These are phyloP conservation scores for Hydrangea macrophylla DNA, from an alignment of 148 eudicot genomes.

Conservation along the genomic window DNA sequence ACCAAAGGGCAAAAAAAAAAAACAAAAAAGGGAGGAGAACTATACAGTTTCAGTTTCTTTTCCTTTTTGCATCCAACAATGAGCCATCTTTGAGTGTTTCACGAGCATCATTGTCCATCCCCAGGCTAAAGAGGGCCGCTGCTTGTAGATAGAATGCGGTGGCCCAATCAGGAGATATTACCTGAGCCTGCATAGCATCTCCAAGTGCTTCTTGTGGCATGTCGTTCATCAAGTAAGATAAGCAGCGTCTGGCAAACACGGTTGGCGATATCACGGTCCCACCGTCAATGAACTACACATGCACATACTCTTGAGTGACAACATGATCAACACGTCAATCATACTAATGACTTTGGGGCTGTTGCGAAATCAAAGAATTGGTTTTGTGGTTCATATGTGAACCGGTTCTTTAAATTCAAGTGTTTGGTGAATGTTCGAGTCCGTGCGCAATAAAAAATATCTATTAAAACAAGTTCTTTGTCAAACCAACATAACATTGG, in stretches of 20 bases:
- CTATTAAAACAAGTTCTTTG: too few relatives aligned
- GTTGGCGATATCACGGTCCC: slow-evolving; percentile 68
- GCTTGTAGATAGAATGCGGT: slow-evolving; percentile 80
- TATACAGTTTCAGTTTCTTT: slow-evolving; percentile 37
- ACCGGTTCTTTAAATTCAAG: too few relatives aligned
- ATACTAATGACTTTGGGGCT: not conserved
- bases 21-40: slow-evolving; percentile 1
- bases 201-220: slow-evolving; percentile 73
- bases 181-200: slow-evolving; percentile 85
- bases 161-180: slow-evolving; percentile 68
- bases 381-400: too few relatives aligned
- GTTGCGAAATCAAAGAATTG: too few relatives aligned
- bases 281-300: slow-evolving; percentile 50
- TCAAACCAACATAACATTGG: too few relatives aligned
- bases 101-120: slow-evolving; percentile 70
- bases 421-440: too few relatives aligned
- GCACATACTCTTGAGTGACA: not conserved
- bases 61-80: slow-evolving; percentile 48
- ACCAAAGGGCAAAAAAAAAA: not conserved
- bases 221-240: slow-evolving; percentile 63
- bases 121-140: slow-evolving; percentile 68
- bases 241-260: slow-evolving; percentile 60
- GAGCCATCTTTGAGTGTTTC: slow-evolving; percentile 74
- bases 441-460: too few relatives aligned
- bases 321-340: not conserved